Percentiles rank a stretch among this genome's conserved stretches.
Evolutionary conservation across 2,329 filamentous ascomycete species (phyloP).

Genomic region (Camillea tinctor): DNA sequence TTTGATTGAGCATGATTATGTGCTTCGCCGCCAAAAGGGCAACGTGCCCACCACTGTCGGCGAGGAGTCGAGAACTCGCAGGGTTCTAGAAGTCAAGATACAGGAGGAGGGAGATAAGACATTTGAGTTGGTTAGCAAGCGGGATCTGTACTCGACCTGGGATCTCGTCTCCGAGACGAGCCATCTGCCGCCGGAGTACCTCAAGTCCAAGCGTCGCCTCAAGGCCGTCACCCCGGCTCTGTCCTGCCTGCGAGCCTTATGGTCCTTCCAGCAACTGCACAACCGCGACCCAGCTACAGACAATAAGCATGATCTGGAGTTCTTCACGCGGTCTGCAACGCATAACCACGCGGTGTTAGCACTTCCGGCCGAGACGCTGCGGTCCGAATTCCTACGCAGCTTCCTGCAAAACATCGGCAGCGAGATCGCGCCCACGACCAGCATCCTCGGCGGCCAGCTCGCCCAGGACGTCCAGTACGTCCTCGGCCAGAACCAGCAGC

Average conservation of each 20-base stretch:
- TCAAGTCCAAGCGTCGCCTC: slow-evolving; percentile 65
- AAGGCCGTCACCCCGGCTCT: slow-evolving; percentile 79
- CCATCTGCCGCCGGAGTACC: slow-evolving; percentile 67
- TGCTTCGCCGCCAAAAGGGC: slow-evolving; percentile 79
- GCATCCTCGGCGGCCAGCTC: slow-evolving; percentile 84
- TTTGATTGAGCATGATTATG: slow-evolving; percentile 84
- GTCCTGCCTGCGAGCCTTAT: slow-evolving; percentile 83
- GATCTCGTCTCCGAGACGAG: slow-evolving; percentile 78
- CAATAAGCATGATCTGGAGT: slow-evolving; percentile 63
- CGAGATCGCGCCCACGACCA: slow-evolving; percentile 83
- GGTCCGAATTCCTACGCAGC: slow-evolving; percentile 70
- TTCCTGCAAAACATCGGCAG: slow-evolving; percentile 85
- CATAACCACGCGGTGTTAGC: slow-evolving; percentile 74
- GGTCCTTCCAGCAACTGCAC: slow-evolving; percentile 73
- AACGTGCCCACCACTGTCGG: slow-evolving; percentile 64
- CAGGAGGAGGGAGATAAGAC: slow-evolving; percentile 69
- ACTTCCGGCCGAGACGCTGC: slow-evolving; percentile 65
- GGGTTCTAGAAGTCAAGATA: slow-evolving; percentile 68
- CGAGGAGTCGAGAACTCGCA: slow-evolving; percentile 75
- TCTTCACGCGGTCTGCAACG: slow-evolving; percentile 76
- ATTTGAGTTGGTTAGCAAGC: slow-evolving; percentile 86
- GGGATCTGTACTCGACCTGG: slow-evolving; percentile 86
- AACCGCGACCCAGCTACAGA: slow-evolving; percentile 52
- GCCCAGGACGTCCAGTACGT: slow-evolving; percentile 98
- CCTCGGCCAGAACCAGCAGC: slow-evolving; percentile 84